Conservation (phyloP, 164 flowering plant species). For the Echeveria elegans region DNA sequence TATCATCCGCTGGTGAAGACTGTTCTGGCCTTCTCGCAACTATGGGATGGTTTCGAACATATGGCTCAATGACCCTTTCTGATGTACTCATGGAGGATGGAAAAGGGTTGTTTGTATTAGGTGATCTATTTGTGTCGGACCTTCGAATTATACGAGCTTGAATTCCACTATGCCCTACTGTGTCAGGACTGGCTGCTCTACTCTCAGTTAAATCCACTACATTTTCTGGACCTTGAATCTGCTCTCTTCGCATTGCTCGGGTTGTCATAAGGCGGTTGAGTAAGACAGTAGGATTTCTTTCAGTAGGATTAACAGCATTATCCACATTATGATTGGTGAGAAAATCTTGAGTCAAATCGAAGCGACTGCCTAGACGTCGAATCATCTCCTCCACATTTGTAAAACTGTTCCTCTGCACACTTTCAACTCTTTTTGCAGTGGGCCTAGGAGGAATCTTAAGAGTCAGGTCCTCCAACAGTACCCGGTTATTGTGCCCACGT, state of each 20-base stretch:
- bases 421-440: conserved; percentile 60
- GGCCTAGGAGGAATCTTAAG: conserved; percentile 52
- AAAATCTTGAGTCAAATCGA: conserved; percentile 36
- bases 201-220: conserved; percentile 33
- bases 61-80: conserved; percentile 33
- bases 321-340: conserved; percentile 20
- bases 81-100: conserved; percentile 25
- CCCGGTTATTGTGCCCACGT: conserved; percentile 22
- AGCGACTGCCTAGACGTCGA: too few species aligned
- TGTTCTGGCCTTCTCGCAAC: conserved; percentile 37
- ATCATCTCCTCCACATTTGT: conserved; percentile 55
- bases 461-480: conserved; percentile 29
- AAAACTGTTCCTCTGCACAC: conserved; percentile 39
- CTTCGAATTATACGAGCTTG: conserved; percentile 28
- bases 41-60: conserved; percentile 24
- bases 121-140: conserved; percentile 27
- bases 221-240: conserved; percentile 25
- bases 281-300: conserved; percentile 24
- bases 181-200: conserved; percentile 22
- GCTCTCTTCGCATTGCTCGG: too few species aligned
- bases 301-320: conserved; percentile 18
- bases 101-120: conserved; percentile 19
- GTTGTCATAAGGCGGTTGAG: too few species aligned
- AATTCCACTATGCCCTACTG: conserved; percentile 17
- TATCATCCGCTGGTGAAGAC: conserved; percentile 45